Evolutionary conservation across 208 protist species (phyloP).

Genomic region (Angomonas deanei): DNA sequence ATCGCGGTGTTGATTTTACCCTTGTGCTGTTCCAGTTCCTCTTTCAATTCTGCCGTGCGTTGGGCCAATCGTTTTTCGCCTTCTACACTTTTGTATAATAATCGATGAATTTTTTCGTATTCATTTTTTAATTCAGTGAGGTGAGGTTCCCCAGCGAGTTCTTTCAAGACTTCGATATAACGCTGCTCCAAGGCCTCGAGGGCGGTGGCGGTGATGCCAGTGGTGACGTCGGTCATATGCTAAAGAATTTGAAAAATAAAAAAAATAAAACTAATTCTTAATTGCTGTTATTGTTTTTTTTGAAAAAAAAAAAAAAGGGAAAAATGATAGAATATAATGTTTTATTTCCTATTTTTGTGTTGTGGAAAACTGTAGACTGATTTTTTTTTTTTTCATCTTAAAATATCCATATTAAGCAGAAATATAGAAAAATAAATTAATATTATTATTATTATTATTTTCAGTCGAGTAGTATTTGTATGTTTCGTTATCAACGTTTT

Average conservation of each 20-base stretch:
- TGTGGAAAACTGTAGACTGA: background rate
- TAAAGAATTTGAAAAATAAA: background rate
- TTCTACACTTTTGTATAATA: constrained; percentile 96
- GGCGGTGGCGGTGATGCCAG: constrained; percentile 36
- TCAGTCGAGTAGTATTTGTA: background rate
- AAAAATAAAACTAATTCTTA: background rate
- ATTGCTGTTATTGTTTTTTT: constrained; percentile 2
- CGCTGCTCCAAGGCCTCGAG: constrained; percentile 93
- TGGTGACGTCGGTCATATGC: background rate
- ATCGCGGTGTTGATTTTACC: constrained; percentile 96
- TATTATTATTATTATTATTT: background rate
- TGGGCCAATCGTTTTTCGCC: constrained; percentile 95
- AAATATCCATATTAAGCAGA: too few species aligned
- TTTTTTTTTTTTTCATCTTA: background rate
- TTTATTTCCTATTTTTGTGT: too few species aligned
- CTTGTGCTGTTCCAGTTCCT: constrained; percentile 94
- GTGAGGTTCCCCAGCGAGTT: constrained; percentile 92
- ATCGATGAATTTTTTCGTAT: constrained; percentile 97
- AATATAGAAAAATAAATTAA: background rate
- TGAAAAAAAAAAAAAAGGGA: constrained; percentile 5
- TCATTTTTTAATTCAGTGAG: constrained; percentile 94
- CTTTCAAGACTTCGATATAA: constrained; percentile 90
- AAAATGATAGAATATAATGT: too few species aligned
- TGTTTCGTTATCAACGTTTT: background rate
- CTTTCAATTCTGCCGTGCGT: constrained; percentile 92